Percentiles rank a stretch among this genome's conserved stretches.
Evolutionary conservation across 2,329 filamentous ascomycete genomes (phyloP).

Genomic region (Ramichloridium luteum): DNA sequence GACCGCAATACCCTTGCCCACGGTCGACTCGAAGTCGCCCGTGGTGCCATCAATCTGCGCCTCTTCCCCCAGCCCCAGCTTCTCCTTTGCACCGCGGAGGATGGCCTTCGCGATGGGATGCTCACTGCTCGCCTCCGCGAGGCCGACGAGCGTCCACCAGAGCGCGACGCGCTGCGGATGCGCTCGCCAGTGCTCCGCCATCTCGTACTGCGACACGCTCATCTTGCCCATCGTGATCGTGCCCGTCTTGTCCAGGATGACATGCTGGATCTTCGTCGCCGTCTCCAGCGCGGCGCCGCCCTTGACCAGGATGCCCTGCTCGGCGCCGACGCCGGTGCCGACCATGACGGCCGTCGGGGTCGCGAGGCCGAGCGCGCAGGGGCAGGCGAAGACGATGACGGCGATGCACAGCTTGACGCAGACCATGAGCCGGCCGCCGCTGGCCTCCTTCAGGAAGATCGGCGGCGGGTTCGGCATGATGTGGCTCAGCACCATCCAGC

Average conservation of each 20-base stretch:
- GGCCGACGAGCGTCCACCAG: slow-evolving; percentile 92
- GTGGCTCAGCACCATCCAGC: slow-evolving; percentile 93
- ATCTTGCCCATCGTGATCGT: slow-evolving; percentile 92
- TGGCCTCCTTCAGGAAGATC: slow-evolving; percentile 69
- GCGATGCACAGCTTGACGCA: slow-evolving; percentile 96
- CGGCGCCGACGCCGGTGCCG: slow-evolving; percentile 88
- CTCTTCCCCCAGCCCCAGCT: slow-evolving; percentile 61
- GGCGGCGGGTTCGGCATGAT: slow-evolving; percentile 69
- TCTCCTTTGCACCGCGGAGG: slow-evolving; percentile 57
- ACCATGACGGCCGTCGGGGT: slow-evolving; percentile 99
- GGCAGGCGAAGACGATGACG: slow-evolving; percentile 95
- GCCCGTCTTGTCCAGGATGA: slow-evolving; percentile 92
- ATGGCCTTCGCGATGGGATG: slow-evolving; percentile 93
- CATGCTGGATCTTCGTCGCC: slow-evolving; percentile 76
- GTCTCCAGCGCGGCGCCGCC: slow-evolving; percentile 85
- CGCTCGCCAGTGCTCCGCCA: slow-evolving; percentile 57
- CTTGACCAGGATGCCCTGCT: slow-evolving; percentile 96
- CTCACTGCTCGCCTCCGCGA: slow-evolving; percentile 92
- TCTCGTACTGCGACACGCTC: slow-evolving; percentile 64
- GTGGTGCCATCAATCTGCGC: slow-evolving; percentile 69
- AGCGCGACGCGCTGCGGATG: slow-evolving; percentile 57
- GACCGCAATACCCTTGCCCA: slow-evolving; percentile 77
- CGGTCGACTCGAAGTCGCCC: slow-evolving; percentile 68
- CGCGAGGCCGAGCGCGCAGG: slow-evolving; percentile 87
- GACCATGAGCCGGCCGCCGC: slow-evolving; percentile 88